Evolutionary conservation across 768 basidiomycete species (phyloP).

Genomic region (Cantharellus anzutake): DNA sequence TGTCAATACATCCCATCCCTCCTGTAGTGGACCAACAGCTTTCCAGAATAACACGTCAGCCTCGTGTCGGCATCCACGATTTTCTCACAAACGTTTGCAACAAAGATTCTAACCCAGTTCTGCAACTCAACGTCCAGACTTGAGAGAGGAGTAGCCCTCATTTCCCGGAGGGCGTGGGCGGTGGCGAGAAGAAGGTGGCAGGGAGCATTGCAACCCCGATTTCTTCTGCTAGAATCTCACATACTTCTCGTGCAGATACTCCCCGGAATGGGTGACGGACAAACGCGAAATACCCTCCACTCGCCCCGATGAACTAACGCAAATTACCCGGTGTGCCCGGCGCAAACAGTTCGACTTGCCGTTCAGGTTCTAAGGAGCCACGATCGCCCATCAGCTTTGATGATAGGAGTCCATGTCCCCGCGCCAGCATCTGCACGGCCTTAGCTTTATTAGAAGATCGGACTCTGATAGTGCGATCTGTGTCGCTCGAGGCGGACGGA

Average conservation of each 20-base stretch:
- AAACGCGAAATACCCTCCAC: conserved; percentile 52
- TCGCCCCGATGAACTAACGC: not conserved
- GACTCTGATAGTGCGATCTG: conserved; percentile 43
- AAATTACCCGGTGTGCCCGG: too few relatives aligned
- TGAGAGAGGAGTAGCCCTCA: conserved; percentile 5
- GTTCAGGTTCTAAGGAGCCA: too few relatives aligned
- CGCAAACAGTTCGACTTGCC: too few relatives aligned
- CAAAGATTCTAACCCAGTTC: conserved; percentile 59
- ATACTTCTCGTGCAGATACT: conserved; percentile 32
- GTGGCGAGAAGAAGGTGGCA: conserved; percentile 36
- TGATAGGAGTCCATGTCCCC: too few relatives aligned
- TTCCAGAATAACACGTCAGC: not conserved
- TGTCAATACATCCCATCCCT: too few relatives aligned
- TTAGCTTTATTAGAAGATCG: conserved; percentile 19
- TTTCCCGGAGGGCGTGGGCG: conserved; percentile 9
- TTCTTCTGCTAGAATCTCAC: conserved; percentile 36
- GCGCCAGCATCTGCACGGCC: not conserved
- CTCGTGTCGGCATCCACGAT: not conserved
- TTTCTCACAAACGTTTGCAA: conserved; percentile 54
- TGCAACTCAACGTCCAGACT: conserved; percentile 8
- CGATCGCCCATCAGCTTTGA: too few relatives aligned
- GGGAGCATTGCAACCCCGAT: conserved; percentile 51
- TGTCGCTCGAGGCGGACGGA: conserved; percentile 55
- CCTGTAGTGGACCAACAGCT: too few relatives aligned
- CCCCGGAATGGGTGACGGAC: conserved; percentile 43